Conservation (phyloP, 257 asterid species). For the Orobanche coerulescens region DNA sequence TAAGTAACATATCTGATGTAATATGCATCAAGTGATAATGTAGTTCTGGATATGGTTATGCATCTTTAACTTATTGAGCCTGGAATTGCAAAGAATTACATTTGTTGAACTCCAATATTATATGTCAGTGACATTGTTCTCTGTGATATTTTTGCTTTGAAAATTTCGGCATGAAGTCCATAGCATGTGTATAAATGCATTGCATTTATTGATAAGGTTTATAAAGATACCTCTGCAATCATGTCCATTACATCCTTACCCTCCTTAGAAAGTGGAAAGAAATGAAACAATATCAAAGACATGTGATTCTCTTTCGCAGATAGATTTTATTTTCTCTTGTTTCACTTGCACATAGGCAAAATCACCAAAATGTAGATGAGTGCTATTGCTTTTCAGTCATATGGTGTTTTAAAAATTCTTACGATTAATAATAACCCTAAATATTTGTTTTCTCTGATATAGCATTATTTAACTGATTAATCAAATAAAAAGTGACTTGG, state of each 20-base stretch:
- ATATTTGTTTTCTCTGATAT: neutral
- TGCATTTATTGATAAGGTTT: neutral
- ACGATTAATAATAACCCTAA: neutral
- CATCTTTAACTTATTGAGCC: slow-evolving; percentile 13
- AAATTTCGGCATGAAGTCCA: slow-evolving; percentile 1
- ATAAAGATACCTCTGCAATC: slow-evolving; percentile 2
- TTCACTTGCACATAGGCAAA: slow-evolving; percentile 16
- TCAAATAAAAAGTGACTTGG: neutral
- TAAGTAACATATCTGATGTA: slow-evolving; percentile 31
- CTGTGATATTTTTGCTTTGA: slow-evolving; percentile 8
- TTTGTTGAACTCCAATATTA: slow-evolving; percentile 9
- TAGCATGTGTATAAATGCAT: neutral
- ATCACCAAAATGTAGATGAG: neutral
- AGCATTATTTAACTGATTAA: slow-evolving; percentile 1
- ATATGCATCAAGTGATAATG: slow-evolving; percentile 9
- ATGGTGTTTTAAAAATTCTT: neutral
- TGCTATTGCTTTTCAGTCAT: neutral
- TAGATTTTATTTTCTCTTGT: slow-evolving; percentile 7
- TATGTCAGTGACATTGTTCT: slow-evolving; percentile 7
- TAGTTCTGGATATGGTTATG: slow-evolving; percentile 15
- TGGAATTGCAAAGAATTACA: slow-evolving; percentile 3
- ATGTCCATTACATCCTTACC: neutral
- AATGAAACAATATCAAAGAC: neutral
- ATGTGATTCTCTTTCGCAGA: slow-evolving; percentile 2
- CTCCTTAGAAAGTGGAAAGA: neutral